Evolutionary conservation across 2,329 filamentous ascomycete species (phyloP), one percentile per base, ranked within the genome.

Genomic region (Rhytidhysteron rufulum): DNA sequence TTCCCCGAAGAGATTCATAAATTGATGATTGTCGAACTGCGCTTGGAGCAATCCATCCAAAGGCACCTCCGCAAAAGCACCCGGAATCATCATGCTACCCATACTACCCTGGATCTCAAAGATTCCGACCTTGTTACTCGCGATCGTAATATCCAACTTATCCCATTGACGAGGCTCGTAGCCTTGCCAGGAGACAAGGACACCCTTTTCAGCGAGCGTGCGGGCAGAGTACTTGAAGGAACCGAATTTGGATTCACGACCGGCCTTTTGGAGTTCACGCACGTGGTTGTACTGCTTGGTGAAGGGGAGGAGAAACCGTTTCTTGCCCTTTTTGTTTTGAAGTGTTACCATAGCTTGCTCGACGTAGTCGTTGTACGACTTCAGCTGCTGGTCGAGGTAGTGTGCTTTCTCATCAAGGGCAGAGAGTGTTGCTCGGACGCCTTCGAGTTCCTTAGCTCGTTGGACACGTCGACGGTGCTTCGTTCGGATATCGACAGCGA

Each of bases 201-300:
- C 93, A 39, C 93, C 93, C 70, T 95, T 96, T 60, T 97, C 91
- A 2, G 83, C 84, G 6, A 98, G 80, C 36, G 86, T 83, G 37
- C 89, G 85, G 4, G 88, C 90, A 40, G 86, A 91, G 72, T 98
- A 98, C 72, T 97, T 97, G 81, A 86, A 98, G 27, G 87, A 94
- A 48, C 94, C 93, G 62, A 98, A 98, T 64, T 95, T 95, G 66
- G 95, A 94, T 39, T 95, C 88, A 36, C 91, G 88, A 20, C 93
- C 93, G 6, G 86, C 85, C 43, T 88, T 85, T 61, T 96, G 88
- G 22, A 98, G 82, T 69, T 98, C 93, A 50, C 89, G 85, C 71
- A 97, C 89, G 68, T 98, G 93, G 67, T 96, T 95, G 80, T 95
- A 98, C 67, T 98, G 93, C 60, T 95, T 95, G 18, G 91, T 96